Conservation (phyloP, 805 yeast genomes). For the Candida manassasensis region DNA sequence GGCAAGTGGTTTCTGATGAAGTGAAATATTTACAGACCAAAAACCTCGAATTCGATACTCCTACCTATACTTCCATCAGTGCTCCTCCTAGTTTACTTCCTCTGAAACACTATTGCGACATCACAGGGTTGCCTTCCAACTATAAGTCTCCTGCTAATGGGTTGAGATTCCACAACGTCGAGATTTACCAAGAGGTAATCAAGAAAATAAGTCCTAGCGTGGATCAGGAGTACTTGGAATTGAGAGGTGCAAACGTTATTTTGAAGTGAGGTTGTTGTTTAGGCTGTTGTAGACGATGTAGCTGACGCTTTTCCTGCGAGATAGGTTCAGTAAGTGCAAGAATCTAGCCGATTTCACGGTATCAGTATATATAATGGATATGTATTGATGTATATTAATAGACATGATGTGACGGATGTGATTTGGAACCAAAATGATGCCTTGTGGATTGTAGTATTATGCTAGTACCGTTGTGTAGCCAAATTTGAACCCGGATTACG, state of each 20-base stretch:
- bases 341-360: too few species aligned
- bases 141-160: constrained; percentile 75
- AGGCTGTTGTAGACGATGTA: too few species aligned
- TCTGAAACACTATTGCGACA: constrained; percentile 80
- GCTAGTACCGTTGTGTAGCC: too few species aligned
- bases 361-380: too few species aligned
- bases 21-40: constrained; percentile 51
- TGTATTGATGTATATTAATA: too few species aligned
- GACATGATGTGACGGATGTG: too few species aligned
- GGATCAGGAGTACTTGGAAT: constrained; percentile 85
- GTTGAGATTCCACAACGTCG: constrained; percentile 75
- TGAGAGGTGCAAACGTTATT: constrained; percentile 85
- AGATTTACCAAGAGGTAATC: constrained; percentile 69
- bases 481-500: too few species aligned
- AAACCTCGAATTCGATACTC: constrained; percentile 42
- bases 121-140: constrained; percentile 79
- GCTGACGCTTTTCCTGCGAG: too few species aligned
- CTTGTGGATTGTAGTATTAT: too few species aligned
- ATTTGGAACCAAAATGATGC: too few species aligned
- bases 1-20: constrained; percentile 76
- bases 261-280: constrained; percentile 42
- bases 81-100: constrained; percentile 91
- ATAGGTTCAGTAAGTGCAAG: too few species aligned
- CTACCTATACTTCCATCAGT: constrained; percentile 64
- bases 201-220: constrained; percentile 82